phyloP scores from a whole-genome alignment of 2,329 filamentous ascomycete species.

The Celoporthe dispersa region DNA sequence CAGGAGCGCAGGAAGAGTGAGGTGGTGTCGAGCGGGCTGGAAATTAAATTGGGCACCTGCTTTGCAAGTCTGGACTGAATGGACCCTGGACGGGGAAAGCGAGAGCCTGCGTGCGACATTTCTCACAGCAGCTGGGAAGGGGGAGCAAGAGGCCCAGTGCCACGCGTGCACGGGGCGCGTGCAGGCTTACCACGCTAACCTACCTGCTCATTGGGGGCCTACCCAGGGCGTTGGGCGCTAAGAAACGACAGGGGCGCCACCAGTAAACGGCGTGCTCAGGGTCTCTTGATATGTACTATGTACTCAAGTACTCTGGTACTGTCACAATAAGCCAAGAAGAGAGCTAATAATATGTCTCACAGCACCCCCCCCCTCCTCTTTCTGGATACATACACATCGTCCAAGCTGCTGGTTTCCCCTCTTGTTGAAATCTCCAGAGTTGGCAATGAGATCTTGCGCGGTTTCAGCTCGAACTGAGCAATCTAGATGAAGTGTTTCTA shows the following conservation, averaged over 20 bases:
- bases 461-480: not conserved
- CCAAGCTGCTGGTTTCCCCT: not conserved
- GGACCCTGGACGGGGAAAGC: conserved; percentile 9
- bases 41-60: conserved; percentile 28
- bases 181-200: not conserved
- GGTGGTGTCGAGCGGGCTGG: conserved; percentile 18
- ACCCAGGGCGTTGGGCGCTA: not conserved
- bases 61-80: not conserved
- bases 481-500: not conserved
- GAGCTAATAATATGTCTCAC: not conserved
- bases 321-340: not conserved
- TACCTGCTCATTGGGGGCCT: not conserved
- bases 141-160: not conserved
- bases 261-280: not conserved
- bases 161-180: conserved; percentile 17
- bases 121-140: conserved; percentile 6
- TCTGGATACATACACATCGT: not conserved
- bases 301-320: not conserved
- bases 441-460: not conserved
- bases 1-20: conserved; percentile 11
- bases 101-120: conserved; percentile 17
- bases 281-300: not conserved
- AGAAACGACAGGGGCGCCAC: not conserved
- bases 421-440: not conserved
- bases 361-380: not conserved